Base-by-base conservation (phyloP, 768 basidiomycete species). In the Candolleomyces eurysporus region DNA sequence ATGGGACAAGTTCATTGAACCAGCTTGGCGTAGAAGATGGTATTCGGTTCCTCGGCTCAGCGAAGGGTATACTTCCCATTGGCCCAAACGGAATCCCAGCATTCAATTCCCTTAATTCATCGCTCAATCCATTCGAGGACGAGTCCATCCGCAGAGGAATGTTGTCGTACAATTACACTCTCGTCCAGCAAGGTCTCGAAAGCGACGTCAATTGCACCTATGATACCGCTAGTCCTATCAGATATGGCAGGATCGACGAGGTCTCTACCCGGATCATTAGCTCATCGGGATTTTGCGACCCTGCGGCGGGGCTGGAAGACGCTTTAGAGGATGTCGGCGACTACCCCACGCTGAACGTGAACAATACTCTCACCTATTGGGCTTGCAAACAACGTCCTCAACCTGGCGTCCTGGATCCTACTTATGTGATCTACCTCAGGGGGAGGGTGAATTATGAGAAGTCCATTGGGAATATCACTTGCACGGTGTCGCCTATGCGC, bases 31-130 rank as follows among this genome's bases (percentile, higher is more conserved):
- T 32, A 5, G 30, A 60, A 5, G 64, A 64, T 49, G 69, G 68
- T 6, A 30, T 71, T 19, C 68, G 63, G 26, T 65, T 71, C 58
- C 62, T 71, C n/a, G 69, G 69, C n/a, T 58, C 69, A 9, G 62
- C 67, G 21, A 61, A 64, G 57, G 69, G 69, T 13, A 61, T 71
- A 14, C 42, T 71, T 16, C 69, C 69, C 4, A 52, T 65, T 13
- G 68, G 68, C 16, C 69, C 68, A n/a, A 65, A 71, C 42, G 69
- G 69, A n/a, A 60, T 61, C 43, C 62, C 66, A 36, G 64, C 64
- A 5, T 67, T 65, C 40, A 30, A 65, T 22, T 61, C 60, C 2
- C 59, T 63, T 17, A 5, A 14, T 5, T 32, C 26, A 31, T 2
- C 54, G 14, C 48, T 58, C 31, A 67, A 57, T 57, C 61, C 56